Conservation (phyloP, 192 early-diverging fungal genomes). For the Linnemannia zychae region DNA sequence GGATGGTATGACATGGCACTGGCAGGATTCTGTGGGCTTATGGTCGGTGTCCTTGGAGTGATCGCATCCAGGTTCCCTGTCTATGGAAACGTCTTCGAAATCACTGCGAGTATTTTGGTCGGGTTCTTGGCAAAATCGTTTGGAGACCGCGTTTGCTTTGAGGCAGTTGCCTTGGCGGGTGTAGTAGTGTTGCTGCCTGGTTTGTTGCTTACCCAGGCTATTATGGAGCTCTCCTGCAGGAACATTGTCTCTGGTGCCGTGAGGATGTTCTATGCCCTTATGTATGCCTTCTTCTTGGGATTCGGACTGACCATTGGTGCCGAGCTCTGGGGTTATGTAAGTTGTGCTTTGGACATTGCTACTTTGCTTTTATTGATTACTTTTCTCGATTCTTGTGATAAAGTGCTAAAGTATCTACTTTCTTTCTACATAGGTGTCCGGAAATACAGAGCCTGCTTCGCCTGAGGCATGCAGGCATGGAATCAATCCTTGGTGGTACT, state of each 20-base stretch:
- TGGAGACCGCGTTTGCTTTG: slow-evolving; percentile 54
- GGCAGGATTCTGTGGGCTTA: slow-evolving; percentile 43
- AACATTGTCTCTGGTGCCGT: slow-evolving; percentile 57
- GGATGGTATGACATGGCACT: slow-evolving; percentile 47
- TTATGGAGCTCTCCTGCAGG: slow-evolving; percentile 57
- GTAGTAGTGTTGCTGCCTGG: slow-evolving; percentile 58
- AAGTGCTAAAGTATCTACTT: background rate
- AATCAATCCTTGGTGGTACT: slow-evolving; percentile 54
- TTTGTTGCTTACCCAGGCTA: slow-evolving; percentile 51
- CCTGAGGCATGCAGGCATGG: slow-evolving; percentile 40
- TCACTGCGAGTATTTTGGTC: slow-evolving; percentile 51
- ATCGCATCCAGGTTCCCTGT: slow-evolving; percentile 50
- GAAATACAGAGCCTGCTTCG: slow-evolving; percentile 16
- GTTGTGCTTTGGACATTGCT: background rate
- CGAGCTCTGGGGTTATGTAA: slow-evolving; percentile 50
- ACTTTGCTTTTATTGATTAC: background rate
- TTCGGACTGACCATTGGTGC: slow-evolving; percentile 57
- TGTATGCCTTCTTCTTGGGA: slow-evolving; percentile 60
- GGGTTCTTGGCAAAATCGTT: slow-evolving; percentile 56
- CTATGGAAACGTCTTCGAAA: slow-evolving; percentile 58
- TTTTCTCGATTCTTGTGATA: background rate
- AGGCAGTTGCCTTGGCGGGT: slow-evolving; percentile 45
- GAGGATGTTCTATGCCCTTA: slow-evolving; percentile 55
- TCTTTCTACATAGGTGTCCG: slow-evolving; percentile 13
- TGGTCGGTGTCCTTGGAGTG: slow-evolving; percentile 52